These are phyloP conservation scores for Colletotrichum limetticola DNA, from an alignment of 2,329 filamentous ascomycete genomes.

Conservation along the genomic window DNA sequence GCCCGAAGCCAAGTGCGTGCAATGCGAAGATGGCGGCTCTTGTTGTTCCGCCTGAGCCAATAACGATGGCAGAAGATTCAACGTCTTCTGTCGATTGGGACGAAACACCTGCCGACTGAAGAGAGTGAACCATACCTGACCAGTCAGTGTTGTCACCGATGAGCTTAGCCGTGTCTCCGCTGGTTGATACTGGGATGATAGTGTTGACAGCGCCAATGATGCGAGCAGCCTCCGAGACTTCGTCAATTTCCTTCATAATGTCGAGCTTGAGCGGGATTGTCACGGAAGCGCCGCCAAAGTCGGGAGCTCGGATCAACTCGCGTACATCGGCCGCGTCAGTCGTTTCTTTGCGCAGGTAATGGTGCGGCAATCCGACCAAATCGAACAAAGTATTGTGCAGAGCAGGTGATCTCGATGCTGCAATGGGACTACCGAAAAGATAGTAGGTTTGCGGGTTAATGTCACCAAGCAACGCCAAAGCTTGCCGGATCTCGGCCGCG, in stretches of 20 bases:
- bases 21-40: constrained; percentile 92
- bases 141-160: constrained; percentile 96
- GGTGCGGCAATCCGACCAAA: constrained; percentile 82
- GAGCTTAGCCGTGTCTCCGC: constrained; percentile 58
- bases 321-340: constrained; percentile 69
- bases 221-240: constrained; percentile 80
- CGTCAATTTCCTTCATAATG: constrained; percentile 83
- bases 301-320: constrained; percentile 72
- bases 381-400: constrained; percentile 89
- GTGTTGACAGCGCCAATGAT: constrained; percentile 96
- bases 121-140: constrained; percentile 86
- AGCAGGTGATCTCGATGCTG: constrained; percentile 84
- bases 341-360: constrained; percentile 83
- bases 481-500: constrained; percentile 85
- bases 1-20: constrained; percentile 82
- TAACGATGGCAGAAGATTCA: constrained; percentile 74
- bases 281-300: constrained; percentile 93
- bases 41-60: constrained; percentile 92
- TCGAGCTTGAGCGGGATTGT: constrained; percentile 96
- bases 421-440: constrained; percentile 88
- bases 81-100: constrained; percentile 44
- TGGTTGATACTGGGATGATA: constrained; percentile 71
- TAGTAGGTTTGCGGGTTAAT: constrained; percentile 82
- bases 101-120: constrained; percentile 74
- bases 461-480: constrained; percentile 81